phyloP scores from a whole-genome alignment of 805 yeast genomes.

The Barnettozyma pratensis region DNA sequence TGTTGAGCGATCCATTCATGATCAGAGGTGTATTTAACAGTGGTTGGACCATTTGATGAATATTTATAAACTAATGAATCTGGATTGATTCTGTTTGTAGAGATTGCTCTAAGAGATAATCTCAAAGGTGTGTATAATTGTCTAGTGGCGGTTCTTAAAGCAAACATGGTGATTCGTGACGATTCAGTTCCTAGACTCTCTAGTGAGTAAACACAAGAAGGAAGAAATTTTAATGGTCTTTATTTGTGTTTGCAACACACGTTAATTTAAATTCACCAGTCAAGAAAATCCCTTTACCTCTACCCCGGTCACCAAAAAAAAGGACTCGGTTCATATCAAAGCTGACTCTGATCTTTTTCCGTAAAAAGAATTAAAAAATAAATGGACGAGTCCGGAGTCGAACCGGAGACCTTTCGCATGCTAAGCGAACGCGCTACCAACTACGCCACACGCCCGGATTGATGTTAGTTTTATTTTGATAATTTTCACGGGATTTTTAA shows the following conservation, averaged over 20 bases:
- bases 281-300: background rate
- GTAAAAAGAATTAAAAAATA: conserved; percentile 23
- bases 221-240: background rate
- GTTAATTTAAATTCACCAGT: background rate
- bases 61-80: conserved; percentile 20
- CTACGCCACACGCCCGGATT: conserved; percentile 70
- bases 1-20: conserved; percentile 95
- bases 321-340: background rate
- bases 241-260: too few species aligned
- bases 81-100: conserved; percentile 21
- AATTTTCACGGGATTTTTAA: background rate
- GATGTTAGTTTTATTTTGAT: too few species aligned
- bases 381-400: conserved; percentile 72
- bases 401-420: conserved; percentile 77
- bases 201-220: background rate
- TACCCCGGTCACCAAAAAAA: background rate
- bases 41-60: conserved; percentile 16
- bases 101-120: conserved; percentile 21
- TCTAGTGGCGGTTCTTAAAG: conserved; percentile 6
- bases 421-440: conserved; percentile 80
- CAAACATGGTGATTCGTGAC: background rate
- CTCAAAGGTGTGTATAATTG: conserved; percentile 11
- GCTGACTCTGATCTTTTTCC: background rate
- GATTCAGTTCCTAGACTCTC: too few species aligned
- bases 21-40: conserved; percentile 71